Base-by-base conservation (phyloP, 2,329 filamentous ascomycete genomes). In the Madurella fahalii region DNA sequence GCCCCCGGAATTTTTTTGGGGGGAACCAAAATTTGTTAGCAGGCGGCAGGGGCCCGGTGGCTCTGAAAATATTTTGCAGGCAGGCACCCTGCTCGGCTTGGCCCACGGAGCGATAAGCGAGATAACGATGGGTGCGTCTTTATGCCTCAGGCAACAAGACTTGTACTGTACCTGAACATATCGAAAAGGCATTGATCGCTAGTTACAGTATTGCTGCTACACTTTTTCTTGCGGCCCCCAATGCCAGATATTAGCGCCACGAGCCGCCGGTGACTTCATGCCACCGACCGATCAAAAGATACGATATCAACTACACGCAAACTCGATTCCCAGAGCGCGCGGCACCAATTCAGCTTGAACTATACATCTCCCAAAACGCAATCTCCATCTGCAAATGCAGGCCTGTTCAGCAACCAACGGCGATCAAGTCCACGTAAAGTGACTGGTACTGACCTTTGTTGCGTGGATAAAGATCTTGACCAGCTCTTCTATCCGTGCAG, bases 381-480 rank as follows among this genome's bases (percentile, higher is more conserved):
- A 81, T 84, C 70, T 90, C 87, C 79, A 90, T 83, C 80, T 89
- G 44, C 15, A 48, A n/a, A 40, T 18, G 2, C 13, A 13, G 17
- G 31, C 16, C 18, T n/a, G 56, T 66, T 34, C 54, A 66, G 57
- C 50, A 30, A 44, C 12, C 7, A 1, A 1, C 17, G 8, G 12
- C 31, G 16, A 44, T 54, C 15, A 46, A 2, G n/a, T 11, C 8
- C 18, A 46, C 13, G 25, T 9, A 43, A 53, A 42, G 9, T 16
- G 40, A 16, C 15, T 45, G 13, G 11, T 5, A 50, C 79, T 71
- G 69, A 90, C 88, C 76, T 86, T 88, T 15, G 90, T 95, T n/a
- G 87, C 90, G 63, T 91, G 87, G 45, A 91, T 83, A 66, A 96
- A 96, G 48, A 96, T 90, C 60, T 82, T 78, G 44, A 93, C 83